These are phyloP conservation scores for Phoenix roebelenii DNA, from an alignment of 176 grass and related monocot genomes.

Conservation along the genomic window DNA sequence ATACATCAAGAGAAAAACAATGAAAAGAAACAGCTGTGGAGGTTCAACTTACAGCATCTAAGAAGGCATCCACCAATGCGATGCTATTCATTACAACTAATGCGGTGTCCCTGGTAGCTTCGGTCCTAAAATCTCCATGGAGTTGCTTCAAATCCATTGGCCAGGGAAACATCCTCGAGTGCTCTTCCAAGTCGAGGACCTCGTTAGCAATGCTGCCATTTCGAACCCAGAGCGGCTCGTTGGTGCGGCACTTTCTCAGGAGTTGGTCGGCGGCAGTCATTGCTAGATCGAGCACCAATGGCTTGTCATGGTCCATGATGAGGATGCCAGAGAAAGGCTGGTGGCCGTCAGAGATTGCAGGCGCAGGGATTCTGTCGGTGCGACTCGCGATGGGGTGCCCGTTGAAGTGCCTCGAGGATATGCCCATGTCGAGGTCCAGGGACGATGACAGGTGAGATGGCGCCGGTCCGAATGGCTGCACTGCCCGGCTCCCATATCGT, in stretches of 20 bases:
- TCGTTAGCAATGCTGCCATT: constrained; percentile 5
- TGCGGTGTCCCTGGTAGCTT: constrained; percentile 60
- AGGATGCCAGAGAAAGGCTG: constrained; percentile 15
- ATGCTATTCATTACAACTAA: constrained; percentile 96
- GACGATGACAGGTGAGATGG: constrained; percentile 34
- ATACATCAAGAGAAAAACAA: too few species aligned
- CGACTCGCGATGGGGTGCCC: constrained; percentile 32
- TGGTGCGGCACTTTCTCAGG: constrained; percentile 40
- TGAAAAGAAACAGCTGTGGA: too few species aligned
- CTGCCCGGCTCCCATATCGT: constrained; percentile 37
- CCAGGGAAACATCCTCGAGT: constrained; percentile 51
- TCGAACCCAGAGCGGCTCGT: constrained; percentile 51
- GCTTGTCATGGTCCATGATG: constrained; percentile 62
- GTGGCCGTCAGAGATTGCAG: constrained; percentile 15
- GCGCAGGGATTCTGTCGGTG: constrained; percentile 36
- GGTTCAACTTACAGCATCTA: constrained; percentile 47
- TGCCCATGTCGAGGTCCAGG: constrained; percentile 79
- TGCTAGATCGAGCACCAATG: constrained; percentile 65
- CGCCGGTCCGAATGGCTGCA: constrained; percentile 29
- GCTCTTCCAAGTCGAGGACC: constrained; percentile 46
- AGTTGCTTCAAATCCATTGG: constrained; percentile 48
- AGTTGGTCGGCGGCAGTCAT: constrained; percentile 54
- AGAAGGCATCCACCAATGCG: constrained; percentile 78
- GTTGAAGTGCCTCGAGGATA: constrained; percentile 64
- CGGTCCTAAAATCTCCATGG: constrained; percentile 26